These are phyloP conservation scores for Rhodotorula sp. DNA, from an alignment of 1,284 basidiomycete species.

Conservation along the genomic window DNA sequence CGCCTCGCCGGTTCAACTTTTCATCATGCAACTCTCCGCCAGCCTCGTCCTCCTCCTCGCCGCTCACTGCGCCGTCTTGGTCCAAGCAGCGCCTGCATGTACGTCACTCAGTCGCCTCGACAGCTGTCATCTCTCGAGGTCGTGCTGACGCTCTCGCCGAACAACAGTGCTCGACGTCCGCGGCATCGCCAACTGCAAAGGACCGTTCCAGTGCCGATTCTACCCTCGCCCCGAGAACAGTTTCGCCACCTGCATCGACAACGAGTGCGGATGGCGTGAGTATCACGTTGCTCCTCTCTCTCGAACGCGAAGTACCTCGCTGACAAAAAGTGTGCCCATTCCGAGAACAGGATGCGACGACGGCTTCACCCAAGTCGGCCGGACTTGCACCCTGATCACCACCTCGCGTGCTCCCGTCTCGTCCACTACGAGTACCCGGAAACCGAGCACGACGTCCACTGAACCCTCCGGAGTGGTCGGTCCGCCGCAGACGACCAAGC, in stretches of 20 bases:
- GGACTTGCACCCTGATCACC: neutral
- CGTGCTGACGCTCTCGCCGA: neutral
- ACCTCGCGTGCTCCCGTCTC: neutral
- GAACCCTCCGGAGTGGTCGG: neutral
- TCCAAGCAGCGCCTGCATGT: neutral
- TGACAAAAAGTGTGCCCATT: neutral
- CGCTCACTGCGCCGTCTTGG: neutral
- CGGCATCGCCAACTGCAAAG: conserved; percentile 12
- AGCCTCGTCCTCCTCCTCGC: neutral
- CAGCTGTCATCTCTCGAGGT: no score
- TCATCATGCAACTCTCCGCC: neutral
- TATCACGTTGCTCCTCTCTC: neutral
- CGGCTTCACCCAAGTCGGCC: conserved; percentile 5
- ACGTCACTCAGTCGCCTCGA: neutral
- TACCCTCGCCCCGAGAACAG: conserved; percentile 11
- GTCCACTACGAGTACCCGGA: neutral
- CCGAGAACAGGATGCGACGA: conserved; percentile 4
- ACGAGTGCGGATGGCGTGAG: conserved; percentile 14
- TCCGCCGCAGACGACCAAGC: neutral
- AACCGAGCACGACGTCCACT: neutral
- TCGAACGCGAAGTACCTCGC: no score
- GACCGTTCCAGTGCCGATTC: conserved; percentile 9
- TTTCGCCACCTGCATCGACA: neutral
- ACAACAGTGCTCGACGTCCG: neutral
- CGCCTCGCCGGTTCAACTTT: no score